Base-by-base conservation (phyloP, 352 stramenopile genomes). In the Phytophthora multivora region DNA sequence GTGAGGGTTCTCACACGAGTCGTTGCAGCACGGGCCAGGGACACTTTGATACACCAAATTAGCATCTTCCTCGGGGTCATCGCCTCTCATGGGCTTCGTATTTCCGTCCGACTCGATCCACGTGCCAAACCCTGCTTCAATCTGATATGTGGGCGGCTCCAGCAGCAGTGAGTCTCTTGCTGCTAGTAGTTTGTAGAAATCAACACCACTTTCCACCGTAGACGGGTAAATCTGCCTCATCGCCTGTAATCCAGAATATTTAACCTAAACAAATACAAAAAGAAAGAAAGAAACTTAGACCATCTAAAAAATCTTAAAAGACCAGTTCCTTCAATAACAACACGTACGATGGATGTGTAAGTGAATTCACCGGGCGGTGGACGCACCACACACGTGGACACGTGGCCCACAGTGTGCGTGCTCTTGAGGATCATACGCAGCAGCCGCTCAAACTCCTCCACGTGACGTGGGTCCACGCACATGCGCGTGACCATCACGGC, bases 61-160 rank as follows among this genome's bases (percentile, higher is more conserved):
- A 9, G 33, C 63, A 43, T 91, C 83, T 18, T 92, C 82, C 23
- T 86, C 77, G 1, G 68, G 64, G 63, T 88, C 79, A 47, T 93
- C 80, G 30, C 83, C 79, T 15, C 80, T 68, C 84, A 93, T 93
- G 3, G 84, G 84, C 19, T 87, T 83, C 1, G 84, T 93, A 48
- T 93, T 88, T 41, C 84, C 84, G 33, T 93, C 79, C 0, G 84
- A 90, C 43, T 93, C 84, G 31, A 93, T 91, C 84, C 84, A 93
- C 13, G 84, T 93, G 33, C 84, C 84, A 31, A 93, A 93, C 15
- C 85, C 85, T 45, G 80, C 80, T 77, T 93, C 85, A 64, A 93
- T 91, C 56, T 93, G 83, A 57, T 93, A 93, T 5, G 81, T 93
- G 0, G 85, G 85, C 3, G 85, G 85, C 63, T 91, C 83, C 11